Conservation (phyloP, 371 early-diverging fungal genomes). For the Rhizopus stolonifer region DNA sequence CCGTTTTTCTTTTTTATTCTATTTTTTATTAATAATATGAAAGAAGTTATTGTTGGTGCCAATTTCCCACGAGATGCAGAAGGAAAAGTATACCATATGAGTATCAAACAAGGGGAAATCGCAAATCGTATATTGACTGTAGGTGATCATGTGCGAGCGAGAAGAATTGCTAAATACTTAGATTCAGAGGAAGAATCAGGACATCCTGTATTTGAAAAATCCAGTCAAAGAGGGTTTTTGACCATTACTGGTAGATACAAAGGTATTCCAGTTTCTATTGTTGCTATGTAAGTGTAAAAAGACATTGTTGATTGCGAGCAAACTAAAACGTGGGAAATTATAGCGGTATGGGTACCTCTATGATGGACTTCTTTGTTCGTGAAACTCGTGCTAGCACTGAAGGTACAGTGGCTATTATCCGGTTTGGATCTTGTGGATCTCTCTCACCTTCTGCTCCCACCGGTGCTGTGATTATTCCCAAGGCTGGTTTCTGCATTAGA, state of each 20-base stretch:
- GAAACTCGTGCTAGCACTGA: slow-evolving; percentile 84
- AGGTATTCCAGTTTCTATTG: slow-evolving; percentile 77
- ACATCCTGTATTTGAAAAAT: slow-evolving; percentile 53
- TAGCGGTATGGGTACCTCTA: slow-evolving; percentile 75
- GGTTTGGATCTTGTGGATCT: slow-evolving; percentile 92
- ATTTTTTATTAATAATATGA: slow-evolving; percentile 26
- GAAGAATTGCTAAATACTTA: slow-evolving; percentile 61
- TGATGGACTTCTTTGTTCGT: slow-evolving; percentile 95
- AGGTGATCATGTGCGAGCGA: slow-evolving; percentile 86
- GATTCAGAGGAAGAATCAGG: slow-evolving; percentile 57
- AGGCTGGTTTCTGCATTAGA: slow-evolving; percentile 68
- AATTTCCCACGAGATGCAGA: slow-evolving; percentile 82
- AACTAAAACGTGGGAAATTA: background rate
- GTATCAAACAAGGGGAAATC: slow-evolving; percentile 78
- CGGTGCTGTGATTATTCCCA: slow-evolving; percentile 79
- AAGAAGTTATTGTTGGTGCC: slow-evolving; percentile 63
- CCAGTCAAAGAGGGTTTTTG: slow-evolving; percentile 84
- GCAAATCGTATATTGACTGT: slow-evolving; percentile 92
- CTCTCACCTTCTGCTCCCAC: slow-evolving; percentile 56
- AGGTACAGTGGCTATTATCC: slow-evolving; percentile 81
- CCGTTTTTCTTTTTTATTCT: background rate
- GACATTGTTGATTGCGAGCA: background rate
- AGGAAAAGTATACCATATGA: slow-evolving; percentile 89
- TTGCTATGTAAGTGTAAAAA: slow-evolving; percentile 70
- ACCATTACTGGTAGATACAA: slow-evolving; percentile 90